Conservation (phyloP, 495 filamentous ascomycete genomes). For the Tuber microsphaerosporum region DNA sequence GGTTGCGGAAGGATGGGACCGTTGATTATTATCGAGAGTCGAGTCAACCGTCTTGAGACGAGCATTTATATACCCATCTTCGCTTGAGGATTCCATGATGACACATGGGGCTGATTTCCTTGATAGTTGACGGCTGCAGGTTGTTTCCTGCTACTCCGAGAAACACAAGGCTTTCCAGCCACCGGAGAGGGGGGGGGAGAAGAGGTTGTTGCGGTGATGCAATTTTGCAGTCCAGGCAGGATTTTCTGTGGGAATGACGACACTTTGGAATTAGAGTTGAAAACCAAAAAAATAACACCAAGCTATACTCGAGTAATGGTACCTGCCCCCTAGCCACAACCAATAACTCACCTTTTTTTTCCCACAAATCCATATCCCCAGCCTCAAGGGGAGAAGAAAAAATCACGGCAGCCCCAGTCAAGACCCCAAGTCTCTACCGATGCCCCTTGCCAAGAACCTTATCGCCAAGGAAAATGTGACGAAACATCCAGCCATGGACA, state of each 20-base stretch:
- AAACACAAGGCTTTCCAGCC: neutral
- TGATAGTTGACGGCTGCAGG: neutral
- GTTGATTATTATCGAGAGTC: neutral
- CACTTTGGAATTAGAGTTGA: neutral
- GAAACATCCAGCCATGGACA: neutral
- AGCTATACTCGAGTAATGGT: no score
- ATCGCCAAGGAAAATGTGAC: neutral
- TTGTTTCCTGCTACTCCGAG: neutral
- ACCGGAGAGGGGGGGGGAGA: neutral
- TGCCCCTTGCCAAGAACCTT: neutral
- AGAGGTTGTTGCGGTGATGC: neutral
- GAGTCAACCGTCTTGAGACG: neutral
- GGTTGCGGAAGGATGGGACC: neutral
- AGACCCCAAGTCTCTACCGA: neutral
- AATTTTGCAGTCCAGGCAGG: neutral
- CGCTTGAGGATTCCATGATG: neutral
- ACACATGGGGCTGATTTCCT: neutral
- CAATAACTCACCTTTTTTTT: neutral
- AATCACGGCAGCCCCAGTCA: neutral
- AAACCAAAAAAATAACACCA: neutral
- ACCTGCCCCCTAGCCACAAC: neutral
- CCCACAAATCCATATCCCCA: neutral
- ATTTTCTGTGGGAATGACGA: neutral
- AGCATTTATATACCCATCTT: constrained; percentile 3
- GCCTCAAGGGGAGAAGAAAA: neutral